Conservation (phyloP, 2,329 filamentous ascomycete species). For the Penicillium frequentans region DNA sequence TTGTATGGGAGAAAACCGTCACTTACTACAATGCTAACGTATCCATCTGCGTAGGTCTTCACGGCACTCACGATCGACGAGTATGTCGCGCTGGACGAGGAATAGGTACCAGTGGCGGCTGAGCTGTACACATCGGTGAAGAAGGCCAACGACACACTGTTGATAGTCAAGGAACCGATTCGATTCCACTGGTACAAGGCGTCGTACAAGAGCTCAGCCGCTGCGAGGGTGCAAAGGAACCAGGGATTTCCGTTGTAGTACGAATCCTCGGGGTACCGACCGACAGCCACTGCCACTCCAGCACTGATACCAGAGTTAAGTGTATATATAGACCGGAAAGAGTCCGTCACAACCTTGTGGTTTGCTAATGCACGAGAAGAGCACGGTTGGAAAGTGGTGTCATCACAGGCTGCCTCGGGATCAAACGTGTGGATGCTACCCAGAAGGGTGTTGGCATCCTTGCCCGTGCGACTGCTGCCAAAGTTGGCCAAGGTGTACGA, state of each 20-base stretch:
- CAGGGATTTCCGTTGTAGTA: constrained; percentile 81
- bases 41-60: constrained; percentile 62
- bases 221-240: constrained; percentile 73
- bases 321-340: constrained; percentile 69
- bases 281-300: constrained; percentile 45
- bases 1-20: background rate
- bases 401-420: constrained; percentile 34
- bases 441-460: constrained; percentile 69
- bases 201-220: constrained; percentile 78
- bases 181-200: constrained; percentile 70
- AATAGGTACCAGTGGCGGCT: constrained; percentile 63
- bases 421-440: constrained; percentile 47
- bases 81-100: constrained; percentile 56
- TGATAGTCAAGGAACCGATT: constrained; percentile 64
- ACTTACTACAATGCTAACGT: constrained; percentile 47
- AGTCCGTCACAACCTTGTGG: constrained; percentile 73
- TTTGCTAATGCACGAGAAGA: constrained; percentile 68
- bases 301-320: constrained; percentile 45
- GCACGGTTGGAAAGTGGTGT: constrained; percentile 73
- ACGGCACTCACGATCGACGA: constrained; percentile 59
- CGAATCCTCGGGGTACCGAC: constrained; percentile 68
- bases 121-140: constrained; percentile 66
- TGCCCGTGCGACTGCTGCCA: constrained; percentile 63
- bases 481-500: constrained; percentile 67
- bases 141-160: constrained; percentile 65